These are phyloP conservation scores for Phycomyces blakesleeanus DNA, from an alignment of 192 early-diverging fungal species.

Conservation along the genomic window DNA sequence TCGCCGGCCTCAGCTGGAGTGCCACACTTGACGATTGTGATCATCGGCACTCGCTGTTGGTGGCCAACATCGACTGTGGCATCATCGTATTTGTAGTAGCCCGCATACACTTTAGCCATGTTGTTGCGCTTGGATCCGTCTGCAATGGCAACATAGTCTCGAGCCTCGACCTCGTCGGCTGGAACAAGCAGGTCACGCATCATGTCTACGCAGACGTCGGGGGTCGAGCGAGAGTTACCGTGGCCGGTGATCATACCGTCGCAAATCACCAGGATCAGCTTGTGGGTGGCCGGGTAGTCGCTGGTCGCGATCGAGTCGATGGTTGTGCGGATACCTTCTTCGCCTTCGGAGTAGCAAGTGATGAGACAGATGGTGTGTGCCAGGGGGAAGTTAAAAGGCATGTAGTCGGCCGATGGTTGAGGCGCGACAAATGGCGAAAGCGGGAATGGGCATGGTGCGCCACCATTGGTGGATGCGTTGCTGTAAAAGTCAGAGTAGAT, in stretches of 20 bases:
- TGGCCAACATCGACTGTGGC: constrained; percentile 49
- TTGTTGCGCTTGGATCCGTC: constrained; percentile 75
- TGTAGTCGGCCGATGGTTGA: constrained; percentile 39
- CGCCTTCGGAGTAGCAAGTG: constrained; percentile 89
- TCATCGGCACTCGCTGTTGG: constrained; percentile 60
- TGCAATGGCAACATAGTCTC: constrained; percentile 73
- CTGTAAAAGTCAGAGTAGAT: not conserved
- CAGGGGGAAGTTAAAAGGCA: constrained; percentile 53
- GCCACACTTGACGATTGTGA: constrained; percentile 69
- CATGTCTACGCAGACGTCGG: constrained; percentile 75
- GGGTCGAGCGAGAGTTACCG: constrained; percentile 68
- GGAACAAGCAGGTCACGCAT: constrained; percentile 53
- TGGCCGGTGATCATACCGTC: constrained; percentile 88
- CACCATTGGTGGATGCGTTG: not conserved
- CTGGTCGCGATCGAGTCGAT: constrained; percentile 79
- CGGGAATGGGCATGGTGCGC: constrained; percentile 25
- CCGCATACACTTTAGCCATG: constrained; percentile 75
- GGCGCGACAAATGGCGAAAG: constrained; percentile 32
- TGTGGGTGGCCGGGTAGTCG: constrained; percentile 81
- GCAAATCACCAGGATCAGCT: constrained; percentile 80
- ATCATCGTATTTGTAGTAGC: constrained; percentile 58
- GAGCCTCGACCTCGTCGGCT: constrained; percentile 49
- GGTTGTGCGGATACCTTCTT: constrained; percentile 73
- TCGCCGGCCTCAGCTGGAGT: constrained; percentile 41
- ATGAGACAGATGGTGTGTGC: constrained; percentile 71